Evolutionary conservation across 768 basidiomycete species (phyloP).

Genomic region (Kwoniella dejecticola): DNA sequence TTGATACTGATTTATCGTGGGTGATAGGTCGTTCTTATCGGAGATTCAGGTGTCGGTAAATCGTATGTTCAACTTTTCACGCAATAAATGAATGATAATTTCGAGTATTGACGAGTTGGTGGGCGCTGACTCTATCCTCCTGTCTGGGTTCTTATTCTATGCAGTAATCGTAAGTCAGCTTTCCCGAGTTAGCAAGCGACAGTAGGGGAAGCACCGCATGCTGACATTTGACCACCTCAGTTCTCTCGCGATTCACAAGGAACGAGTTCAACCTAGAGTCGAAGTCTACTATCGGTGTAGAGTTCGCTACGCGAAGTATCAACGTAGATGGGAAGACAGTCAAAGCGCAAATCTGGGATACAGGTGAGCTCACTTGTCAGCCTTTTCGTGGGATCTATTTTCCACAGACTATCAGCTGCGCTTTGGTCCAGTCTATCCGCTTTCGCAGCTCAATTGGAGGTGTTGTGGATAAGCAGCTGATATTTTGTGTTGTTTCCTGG

Average conservation of each 20-base stretch:
- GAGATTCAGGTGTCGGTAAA: constrained; percentile 99
- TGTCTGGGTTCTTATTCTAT: background rate
- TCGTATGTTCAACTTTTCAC: constrained; percentile 65
- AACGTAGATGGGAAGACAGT: constrained; percentile 95
- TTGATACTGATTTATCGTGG: no score
- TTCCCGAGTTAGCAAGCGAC: background rate
- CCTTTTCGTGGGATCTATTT: no score
- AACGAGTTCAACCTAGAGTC: constrained; percentile 99
- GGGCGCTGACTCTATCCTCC: no score
- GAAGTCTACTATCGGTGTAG: constrained; percentile 98
- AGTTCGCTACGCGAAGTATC: constrained; percentile 95
- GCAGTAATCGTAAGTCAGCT: constrained; percentile 66
- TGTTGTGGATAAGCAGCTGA: no score
- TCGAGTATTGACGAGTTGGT: no score
- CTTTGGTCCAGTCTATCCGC: no score
- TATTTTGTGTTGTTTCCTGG: no score
- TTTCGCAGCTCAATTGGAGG: no score
- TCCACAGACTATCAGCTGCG: no score
- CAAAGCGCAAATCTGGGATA: constrained; percentile 99
- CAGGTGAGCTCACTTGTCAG: constrained; percentile 63
- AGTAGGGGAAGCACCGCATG: background rate
- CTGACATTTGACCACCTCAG: constrained; percentile 58
- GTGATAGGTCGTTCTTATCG: constrained; percentile 92
- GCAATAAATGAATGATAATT: no score
- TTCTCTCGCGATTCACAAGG: constrained; percentile 98